Evolutionary conservation across 2,329 filamentous ascomycete genomes (phyloP), one percentile per base, ranked within the genome.

Genomic region (Colletotrichum chrysophilum): DNA sequence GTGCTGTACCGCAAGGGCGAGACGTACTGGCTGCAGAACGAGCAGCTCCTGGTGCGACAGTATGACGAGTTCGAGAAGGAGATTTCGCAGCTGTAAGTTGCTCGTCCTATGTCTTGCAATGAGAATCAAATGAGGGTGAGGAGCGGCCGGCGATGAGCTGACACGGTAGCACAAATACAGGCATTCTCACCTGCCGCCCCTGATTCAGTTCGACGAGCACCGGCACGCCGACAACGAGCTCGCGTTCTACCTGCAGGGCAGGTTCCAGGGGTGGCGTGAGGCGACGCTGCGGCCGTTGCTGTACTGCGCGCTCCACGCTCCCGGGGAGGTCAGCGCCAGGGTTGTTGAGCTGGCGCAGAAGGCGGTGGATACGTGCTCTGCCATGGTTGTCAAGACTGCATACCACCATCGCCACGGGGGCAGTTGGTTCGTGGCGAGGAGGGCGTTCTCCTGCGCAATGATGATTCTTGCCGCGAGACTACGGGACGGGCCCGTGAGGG

Each of bases 1-100:
- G 36, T 76, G 13, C 32, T 76, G 3, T 76, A 76, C 67, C 32
- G 67, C 10, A 61, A 75, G 13, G 70, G 70, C 7, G 66, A 72
- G 13, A 30, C 32, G 12, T 71, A 71, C 62, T 76, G 75, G 75
- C 36, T 75, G 18, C 36, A 16, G n/a, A 66, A 71, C 56, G 28
- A 48, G 26, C 16, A 32, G 2, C 26, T 64, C 5, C 71, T 76
- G 4, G 43, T 75, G 34, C 70, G 73, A 32, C 77, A 78, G 32
- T 76, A 78, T 34, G 58, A 74, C 7, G 77, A 77, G 36, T 71
- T 72, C 8, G 77, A 77, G 32, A 43, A 70, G 43, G 69, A 77
- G 4, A 71, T 77, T 4, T 61, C 70, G 4, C 58, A 69, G 7
- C 67, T 68, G 74, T 77, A 6, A 32, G 76, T 70, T 21, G 1